Evolutionary conservation across 257 asterid species (phyloP), one percentile per base, ranked within the genome.

Genomic region (Solanum lycopersicoides): DNA sequence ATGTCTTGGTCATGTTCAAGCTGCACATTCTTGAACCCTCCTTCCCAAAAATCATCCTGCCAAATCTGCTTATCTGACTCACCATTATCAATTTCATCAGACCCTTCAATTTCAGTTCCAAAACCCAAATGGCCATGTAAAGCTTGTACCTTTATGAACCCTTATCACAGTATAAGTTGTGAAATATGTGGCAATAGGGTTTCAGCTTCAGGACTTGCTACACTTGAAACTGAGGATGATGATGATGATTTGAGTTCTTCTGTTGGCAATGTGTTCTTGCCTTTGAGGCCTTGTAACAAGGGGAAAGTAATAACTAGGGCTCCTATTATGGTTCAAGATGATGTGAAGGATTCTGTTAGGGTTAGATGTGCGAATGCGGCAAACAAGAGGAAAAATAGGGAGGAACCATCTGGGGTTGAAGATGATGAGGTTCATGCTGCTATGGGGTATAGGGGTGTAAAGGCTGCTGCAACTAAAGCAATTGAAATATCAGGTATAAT

Each of bases 11-110:
- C 97, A 8, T 96, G 99, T 88, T 86, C 97, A 87, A 89, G 69
- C 63, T 96, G 99, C 96, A 96, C 99, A 18, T 96, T 94, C 96
- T 88, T 92, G 89, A 96, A 96, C 90, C 94, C 98, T 15, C 89
- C 96, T 30, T 86, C 95, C 32, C 94, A 92, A 47, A 93, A 69
- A 74, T 91, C 93, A 30, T 72, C 77, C 88, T 96, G 99, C 91
- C 90, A 92, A 92, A 88, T 95, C 88, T 96, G 98, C 86, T 91
- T 87, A 83, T 85, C 98, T 41, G n/a, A 12, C 47, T 90, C 15
- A 86, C 87, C 92, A 1, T 12, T 89, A 41, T 41, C 92, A 65
- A 56, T 93, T 18, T 72, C 90, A 39, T 42, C 91, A 8, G 4
- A 23, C 56, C 56, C 59, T 20, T 75, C 84, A 25, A 4, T 44